Evolutionary conservation across 495 filamentous ascomycete species (phyloP).

Genomic region (Xylaria scruposa): DNA sequence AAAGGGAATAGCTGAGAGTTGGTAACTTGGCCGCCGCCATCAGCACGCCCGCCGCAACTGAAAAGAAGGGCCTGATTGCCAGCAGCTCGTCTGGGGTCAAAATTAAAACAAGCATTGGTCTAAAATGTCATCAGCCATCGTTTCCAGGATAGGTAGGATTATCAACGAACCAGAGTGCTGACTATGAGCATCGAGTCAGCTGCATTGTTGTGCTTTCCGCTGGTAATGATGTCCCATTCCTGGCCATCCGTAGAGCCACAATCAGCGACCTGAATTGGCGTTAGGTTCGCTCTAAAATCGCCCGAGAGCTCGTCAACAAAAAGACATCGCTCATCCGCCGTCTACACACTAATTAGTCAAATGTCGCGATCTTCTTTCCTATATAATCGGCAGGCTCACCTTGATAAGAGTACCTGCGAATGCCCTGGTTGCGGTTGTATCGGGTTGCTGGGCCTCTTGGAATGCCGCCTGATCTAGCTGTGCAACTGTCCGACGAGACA

Average conservation of each 20-base stretch:
- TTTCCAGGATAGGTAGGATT: background rate
- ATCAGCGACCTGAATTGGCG: constrained; percentile 55
- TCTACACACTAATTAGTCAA: constrained; percentile 40
- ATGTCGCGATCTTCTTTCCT: background rate
- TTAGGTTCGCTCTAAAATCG: constrained; percentile 64
- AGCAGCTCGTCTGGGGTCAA: constrained; percentile 54
- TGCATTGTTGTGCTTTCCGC: constrained; percentile 55
- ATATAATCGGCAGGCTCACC: constrained; percentile 37
- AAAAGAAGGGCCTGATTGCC: constrained; percentile 60
- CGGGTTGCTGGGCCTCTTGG: constrained; percentile 57
- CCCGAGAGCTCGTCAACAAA: constrained; percentile 61
- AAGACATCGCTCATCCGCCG: constrained; percentile 59
- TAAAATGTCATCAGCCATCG: constrained; percentile 27
- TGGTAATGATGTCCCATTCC: constrained; percentile 61
- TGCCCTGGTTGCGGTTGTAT: constrained; percentile 55
- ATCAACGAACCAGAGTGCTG: constrained; percentile 52
- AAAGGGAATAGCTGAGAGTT: constrained; percentile 58
- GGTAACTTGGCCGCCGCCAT: constrained; percentile 57
- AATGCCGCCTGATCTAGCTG: constrained; percentile 55
- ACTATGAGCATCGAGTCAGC: constrained; percentile 56
- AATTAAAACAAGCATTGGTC: constrained; percentile 64
- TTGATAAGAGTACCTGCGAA: constrained; percentile 56
- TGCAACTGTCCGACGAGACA: constrained; percentile 44
- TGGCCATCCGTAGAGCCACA: constrained; percentile 58
- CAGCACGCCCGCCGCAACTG: constrained; percentile 63